Evolutionary conservation across 768 basidiomycete species (phyloP), one percentile per base, ranked within the genome.

Genomic region (Pulveroboletus ravenelii): DNA sequence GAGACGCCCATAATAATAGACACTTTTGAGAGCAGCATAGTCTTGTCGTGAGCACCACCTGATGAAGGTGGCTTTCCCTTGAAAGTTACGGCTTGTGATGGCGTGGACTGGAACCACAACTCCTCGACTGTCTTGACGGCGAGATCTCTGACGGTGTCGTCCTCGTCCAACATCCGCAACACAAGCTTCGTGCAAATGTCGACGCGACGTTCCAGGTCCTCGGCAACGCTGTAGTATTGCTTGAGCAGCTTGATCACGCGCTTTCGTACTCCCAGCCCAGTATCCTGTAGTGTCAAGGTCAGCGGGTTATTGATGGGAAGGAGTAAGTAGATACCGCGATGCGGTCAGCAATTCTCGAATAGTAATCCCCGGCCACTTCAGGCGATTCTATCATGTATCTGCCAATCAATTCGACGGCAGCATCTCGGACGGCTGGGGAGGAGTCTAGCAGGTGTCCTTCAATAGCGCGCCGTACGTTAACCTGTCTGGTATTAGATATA

Each of bases 381-480:
- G 92, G 90, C 0, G 86, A 84, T 53, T 92, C 87, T 32, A 93
- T 81, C 75, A 98, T 85, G 61, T 98, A 95, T 71, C 93, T 95
- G n/a, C 96, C 96, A 50, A 98, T 90, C 50, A 99, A 73, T 62
- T 98, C 96, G 13, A 99, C 90, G 6, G 95, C 93, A 5, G 93
- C 93, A 64, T 99, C 96, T 10, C 96, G 88, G 7, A 99, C 96
- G 15, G 89, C 88, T 1, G 96, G 87, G 1, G 96, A 98, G 55
- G 79, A 87, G 59, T 99, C 96, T 2, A 89, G 74, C 13, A 99
- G 78, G 62, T 96, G 91, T 32, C 82, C 84, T 67, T 97, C 93
- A 56, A 99, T 91, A 2, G 89, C 84, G 41, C 80, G 77, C 31
- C 91, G 84, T 34, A 98, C 92, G 55, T 83, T 87, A 3, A 78